Evolutionary conservation across 495 filamentous ascomycete species (phyloP).

Genomic region (Schizothecium vesticola): DNA sequence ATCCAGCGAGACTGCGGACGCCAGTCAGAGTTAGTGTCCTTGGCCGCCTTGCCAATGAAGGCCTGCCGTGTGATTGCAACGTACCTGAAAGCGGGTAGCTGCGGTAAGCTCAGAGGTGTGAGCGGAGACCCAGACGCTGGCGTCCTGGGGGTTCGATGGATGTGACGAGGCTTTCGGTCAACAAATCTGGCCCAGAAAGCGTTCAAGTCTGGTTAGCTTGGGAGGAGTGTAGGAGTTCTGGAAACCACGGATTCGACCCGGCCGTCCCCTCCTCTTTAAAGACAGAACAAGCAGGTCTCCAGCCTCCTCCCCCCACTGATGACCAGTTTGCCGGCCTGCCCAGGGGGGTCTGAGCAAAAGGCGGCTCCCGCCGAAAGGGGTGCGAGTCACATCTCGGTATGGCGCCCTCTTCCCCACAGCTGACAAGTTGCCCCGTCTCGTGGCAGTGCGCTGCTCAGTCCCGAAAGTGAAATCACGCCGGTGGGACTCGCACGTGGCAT

Average conservation of each 20-base stretch:
- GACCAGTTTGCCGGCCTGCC: not conserved
- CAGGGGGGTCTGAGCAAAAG: slow-evolving; percentile 24
- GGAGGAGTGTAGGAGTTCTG: slow-evolving; percentile 1
- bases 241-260: slow-evolving; percentile 4
- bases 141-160: not conserved
- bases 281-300: not conserved
- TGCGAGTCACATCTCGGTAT: slow-evolving; percentile 1
- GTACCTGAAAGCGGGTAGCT: slow-evolving; percentile 2
- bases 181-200: not conserved
- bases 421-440: slow-evolving; percentile 13
- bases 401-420: slow-evolving; percentile 1
- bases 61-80: not conserved
- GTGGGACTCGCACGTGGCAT: slow-evolving; percentile 27
- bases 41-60: not conserved
- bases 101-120: not conserved
- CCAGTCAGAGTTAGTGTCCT: not conserved
- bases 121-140: not conserved
- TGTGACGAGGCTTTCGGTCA: slow-evolving; percentile 1
- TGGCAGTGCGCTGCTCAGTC: slow-evolving; percentile 3
- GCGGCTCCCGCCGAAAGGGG: not conserved
- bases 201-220: slow-evolving; percentile 8
- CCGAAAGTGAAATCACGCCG: slow-evolving; percentile 18
- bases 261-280: slow-evolving; percentile 21
- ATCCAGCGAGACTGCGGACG: slow-evolving; percentile 1
- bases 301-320: slow-evolving; percentile 13